Base-by-base conservation (phyloP, 306 rosid genomes). In the Hippophae tibetana region DNA sequence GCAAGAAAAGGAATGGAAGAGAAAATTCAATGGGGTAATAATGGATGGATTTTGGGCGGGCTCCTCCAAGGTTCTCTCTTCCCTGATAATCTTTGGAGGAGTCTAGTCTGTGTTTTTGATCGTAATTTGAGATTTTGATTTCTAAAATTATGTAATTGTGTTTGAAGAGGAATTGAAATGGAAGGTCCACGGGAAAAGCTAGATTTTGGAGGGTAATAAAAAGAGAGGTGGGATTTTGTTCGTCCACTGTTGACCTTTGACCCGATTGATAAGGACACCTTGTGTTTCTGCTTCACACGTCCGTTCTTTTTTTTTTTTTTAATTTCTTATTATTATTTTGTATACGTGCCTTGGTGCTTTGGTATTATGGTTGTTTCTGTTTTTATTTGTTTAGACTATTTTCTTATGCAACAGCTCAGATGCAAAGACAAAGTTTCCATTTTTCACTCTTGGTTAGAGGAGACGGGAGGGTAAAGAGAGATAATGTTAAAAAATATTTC, bases 221-320 rank as follows among this genome's bases (percentile, higher is more conserved):
- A 31, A 9, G 53, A 6, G 14, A 51, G 74, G 63, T 47, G 51
- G 68, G n/a, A 27, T 12, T 47, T 51, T 26, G 54, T 65, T 18
- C 10, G 65, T 65, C 49, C 61, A 66, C 63, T 59, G 51, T 67
- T 50, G 65, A 61, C 77, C 55, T 31, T 31, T 31, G 38, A 40
- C 25, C 62, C 49, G 8, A 41, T 44, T 61, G 38, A 31, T 31
- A 31, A 1, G 76, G 38, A 31, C 38, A 31, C 38, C 38, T 31
- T 31, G 38, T 31, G 38, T 31, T 31, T 31, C 38, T 70, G 80
- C 73, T 62, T 41, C 69, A 66, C 79, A 69, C 68, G 68, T 42
- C 70, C 26, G 47, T 55, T 13, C 5, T 31, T 31, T 2, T 31
- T 31, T 31, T 31, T 2, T 31, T 31, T 31, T 2, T 31, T 31